A percentile compares a stretch with the other conserved stretches of the same genome.
These are phyloP conservation scores for Acacia confusa DNA, from an alignment of 306 rosid genomes.

Conservation along the genomic window DNA sequence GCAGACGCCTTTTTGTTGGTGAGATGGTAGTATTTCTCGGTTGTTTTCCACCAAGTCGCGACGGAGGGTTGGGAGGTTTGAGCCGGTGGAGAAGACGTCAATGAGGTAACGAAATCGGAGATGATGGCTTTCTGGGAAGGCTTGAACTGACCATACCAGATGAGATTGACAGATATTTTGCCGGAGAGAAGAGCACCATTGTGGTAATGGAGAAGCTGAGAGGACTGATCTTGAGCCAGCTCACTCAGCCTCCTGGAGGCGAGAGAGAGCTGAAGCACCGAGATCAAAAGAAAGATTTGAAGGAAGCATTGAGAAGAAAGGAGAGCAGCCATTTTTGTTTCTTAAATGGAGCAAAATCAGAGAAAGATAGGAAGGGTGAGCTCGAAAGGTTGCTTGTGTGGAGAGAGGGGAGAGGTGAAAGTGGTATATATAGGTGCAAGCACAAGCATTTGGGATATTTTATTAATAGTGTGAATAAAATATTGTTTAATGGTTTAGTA, in stretches of 20 bases:
- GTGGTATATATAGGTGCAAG: conserved; percentile 30
- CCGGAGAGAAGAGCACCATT: conserved; percentile 83
- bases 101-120: conserved; percentile 62
- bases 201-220: conserved; percentile 63
- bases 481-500: neutral
- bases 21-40: conserved; percentile 62
- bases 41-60: conserved; percentile 71
- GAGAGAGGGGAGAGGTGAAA: rapidly evolving
- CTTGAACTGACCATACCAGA: conserved; percentile 77
- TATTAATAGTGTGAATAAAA: neutral
- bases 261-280: conserved; percentile 45
- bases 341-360: neutral
- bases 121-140: conserved; percentile 70
- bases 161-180: conserved; percentile 60
- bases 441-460: neutral
- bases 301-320: neutral
- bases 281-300: conserved; percentile 28
- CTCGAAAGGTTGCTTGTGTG: conserved; percentile 9
- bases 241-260: conserved; percentile 57
- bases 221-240: conserved; percentile 47
- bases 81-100: conserved; percentile 34
- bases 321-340: conserved; percentile 32
- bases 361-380: neutral
- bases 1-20: conserved; percentile 6
- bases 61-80: conserved; percentile 53